These are phyloP conservation scores for Aspergillus funiculosus DNA, from an alignment of 495 filamentous ascomycete species.

Conservation along the genomic window DNA sequence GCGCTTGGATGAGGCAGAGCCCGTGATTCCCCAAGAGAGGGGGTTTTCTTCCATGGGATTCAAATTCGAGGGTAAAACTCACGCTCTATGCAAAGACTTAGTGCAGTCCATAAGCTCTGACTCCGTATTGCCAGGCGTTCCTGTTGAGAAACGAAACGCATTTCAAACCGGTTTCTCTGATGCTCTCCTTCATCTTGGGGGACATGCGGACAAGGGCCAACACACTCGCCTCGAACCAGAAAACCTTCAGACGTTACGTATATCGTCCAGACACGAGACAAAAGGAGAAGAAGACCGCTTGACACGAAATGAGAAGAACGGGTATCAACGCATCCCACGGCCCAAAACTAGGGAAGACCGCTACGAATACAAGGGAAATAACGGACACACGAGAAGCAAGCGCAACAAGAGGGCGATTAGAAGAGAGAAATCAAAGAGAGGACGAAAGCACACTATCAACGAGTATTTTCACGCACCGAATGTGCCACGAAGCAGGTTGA, in stretches of 20 bases:
- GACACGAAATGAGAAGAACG: conserved; percentile 6
- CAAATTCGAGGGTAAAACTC: conserved; percentile 1
- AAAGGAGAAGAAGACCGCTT: neutral
- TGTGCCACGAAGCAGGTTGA: conserved; percentile 56
- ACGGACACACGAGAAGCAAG: conserved; percentile 16
- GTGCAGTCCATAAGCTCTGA: neutral
- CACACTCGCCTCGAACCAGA: neutral
- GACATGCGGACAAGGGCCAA: neutral
- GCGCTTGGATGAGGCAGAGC: neutral
- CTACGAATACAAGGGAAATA: conserved; percentile 38
- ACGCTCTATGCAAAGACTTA: too few relatives aligned
- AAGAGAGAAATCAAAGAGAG: conserved; percentile 27
- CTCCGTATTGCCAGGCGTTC: neutral
- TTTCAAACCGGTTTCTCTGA: too few relatives aligned
- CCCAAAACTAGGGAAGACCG: conserved; percentile 56
- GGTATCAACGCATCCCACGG: conserved; percentile 54
- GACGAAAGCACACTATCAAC: conserved; percentile 48
- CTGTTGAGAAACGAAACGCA: neutral
- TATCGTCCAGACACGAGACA: neutral
- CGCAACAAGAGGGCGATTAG: conserved; percentile 32
- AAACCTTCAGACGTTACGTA: neutral
- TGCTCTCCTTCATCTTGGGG: too few relatives aligned
- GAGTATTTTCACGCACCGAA: conserved; percentile 59
- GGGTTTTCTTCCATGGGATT: neutral
- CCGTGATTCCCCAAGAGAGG: neutral